phyloP scores from a whole-genome alignment of 148 eudicot species.

The Vaccinium corymbosum region DNA sequence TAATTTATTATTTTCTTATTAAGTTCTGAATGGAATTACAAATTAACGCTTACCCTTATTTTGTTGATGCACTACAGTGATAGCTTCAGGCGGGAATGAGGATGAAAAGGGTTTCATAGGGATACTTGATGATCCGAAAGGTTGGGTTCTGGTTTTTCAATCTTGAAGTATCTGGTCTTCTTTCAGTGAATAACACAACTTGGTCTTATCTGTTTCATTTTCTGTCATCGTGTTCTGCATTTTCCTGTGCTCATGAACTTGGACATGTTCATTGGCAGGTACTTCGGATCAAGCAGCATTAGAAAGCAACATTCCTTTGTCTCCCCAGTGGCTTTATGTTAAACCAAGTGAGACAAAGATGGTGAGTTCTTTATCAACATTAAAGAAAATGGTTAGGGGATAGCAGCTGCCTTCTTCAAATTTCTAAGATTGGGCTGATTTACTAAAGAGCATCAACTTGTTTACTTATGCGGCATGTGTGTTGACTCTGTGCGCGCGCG shows the following conservation, averaged over 20 bases:
- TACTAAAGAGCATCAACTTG: neutral
- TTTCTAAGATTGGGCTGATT: neutral
- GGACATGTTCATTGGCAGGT: conserved; percentile 5
- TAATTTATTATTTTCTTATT: neutral
- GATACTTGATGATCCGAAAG: conserved; percentile 71
- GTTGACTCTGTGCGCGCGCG: neutral
- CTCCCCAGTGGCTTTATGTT: conserved; percentile 95
- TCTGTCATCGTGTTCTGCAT: neutral
- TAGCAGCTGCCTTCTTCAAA: neutral
- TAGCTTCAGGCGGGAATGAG: conserved; percentile 48
- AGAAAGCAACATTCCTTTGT: conserved; percentile 89
- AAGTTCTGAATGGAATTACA: neutral
- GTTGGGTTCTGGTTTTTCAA: conserved; percentile 28
- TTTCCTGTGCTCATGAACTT: conserved; percentile 10
- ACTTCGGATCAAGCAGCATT: conserved; percentile 61
- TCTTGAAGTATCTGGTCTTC: neutral
- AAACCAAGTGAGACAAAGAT: conserved; percentile 71
- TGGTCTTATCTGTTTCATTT: neutral
- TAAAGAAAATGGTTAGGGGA: neutral
- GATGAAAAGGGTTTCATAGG: conserved; percentile 48
- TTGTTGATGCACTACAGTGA: conserved; percentile 22
- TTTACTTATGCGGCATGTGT: neutral
- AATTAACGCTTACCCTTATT: neutral
- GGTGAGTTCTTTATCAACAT: conserved; percentile 34
- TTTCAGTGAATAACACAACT: neutral